Percentiles rank a stretch among this genome's conserved stretches.
phyloP scores from a whole-genome alignment of 1,284 basidiomycete species.

The Tilletia horrida region DNA sequence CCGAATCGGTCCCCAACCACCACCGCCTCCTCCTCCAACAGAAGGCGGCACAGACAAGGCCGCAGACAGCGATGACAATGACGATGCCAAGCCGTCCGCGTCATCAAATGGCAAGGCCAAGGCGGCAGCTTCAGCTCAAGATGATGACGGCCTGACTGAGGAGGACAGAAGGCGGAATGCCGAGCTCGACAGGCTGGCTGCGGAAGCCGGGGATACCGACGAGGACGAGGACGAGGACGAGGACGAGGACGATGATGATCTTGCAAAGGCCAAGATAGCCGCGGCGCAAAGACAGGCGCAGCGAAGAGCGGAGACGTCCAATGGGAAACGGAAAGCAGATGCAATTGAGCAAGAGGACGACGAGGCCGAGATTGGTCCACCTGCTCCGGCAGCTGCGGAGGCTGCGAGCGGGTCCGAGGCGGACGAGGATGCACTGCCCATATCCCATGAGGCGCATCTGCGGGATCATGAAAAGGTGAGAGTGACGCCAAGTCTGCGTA shows the following conservation, averaged over 20 bases:
- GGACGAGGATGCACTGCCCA: slow-evolving; percentile 17
- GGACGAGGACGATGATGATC: slow-evolving; percentile 24
- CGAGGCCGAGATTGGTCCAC: slow-evolving; percentile 18
- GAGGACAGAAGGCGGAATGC: slow-evolving; percentile 36
- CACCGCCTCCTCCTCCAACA: neutral
- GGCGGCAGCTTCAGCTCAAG: slow-evolving; percentile 3
- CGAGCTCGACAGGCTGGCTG: slow-evolving; percentile 23
- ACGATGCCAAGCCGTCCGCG: neutral
- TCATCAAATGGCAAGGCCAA: neutral
- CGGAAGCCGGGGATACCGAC: slow-evolving; percentile 22
- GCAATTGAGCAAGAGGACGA: slow-evolving; percentile 14
- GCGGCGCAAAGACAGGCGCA: slow-evolving; percentile 19
- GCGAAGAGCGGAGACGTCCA: neutral
- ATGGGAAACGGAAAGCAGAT: slow-evolving; percentile 4
- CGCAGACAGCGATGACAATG: slow-evolving; percentile 23
- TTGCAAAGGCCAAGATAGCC: slow-evolving; percentile 23
- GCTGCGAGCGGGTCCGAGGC: neutral
- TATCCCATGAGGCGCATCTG: slow-evolving; percentile 57
- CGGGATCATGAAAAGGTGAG: slow-evolving; percentile 82
- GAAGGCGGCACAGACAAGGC: neutral
- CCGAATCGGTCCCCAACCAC: neutral
- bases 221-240: slow-evolving; percentile 26
- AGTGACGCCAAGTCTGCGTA: neutral
- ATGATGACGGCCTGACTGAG: slow-evolving; percentile 43
- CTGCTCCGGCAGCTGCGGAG: slow-evolving; percentile 25